Base-by-base conservation (phyloP, 192 early-diverging fungal species). In the Gonapodya prolifera region DNA sequence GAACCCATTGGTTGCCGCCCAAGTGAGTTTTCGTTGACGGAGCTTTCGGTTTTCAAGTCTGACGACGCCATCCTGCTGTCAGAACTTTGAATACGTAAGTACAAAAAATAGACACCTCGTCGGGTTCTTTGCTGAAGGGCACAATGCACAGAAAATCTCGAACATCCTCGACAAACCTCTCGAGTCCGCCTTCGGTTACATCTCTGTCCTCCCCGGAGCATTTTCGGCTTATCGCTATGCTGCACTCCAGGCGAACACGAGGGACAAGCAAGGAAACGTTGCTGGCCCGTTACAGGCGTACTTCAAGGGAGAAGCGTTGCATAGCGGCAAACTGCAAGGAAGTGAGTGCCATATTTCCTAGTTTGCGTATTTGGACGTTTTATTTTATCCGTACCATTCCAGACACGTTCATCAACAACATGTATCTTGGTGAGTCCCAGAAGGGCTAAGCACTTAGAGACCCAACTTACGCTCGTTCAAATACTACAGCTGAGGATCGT, bases 181-280 rank as follows among this genome's bases (percentile, higher is more conserved):
- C 69, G 93, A 94, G 79, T 93, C 92, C 23, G 90, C 95, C 23
- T 96, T 95, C 87, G 96, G 96, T 34, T 95, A 95, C n/a, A n/a
- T n/a, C n/a, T n/a, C n/a, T n/a, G n/a, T n/a, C n/a, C n/a, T n/a
- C n/a, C n/a, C n/a, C n/a, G 92, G 93, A 80, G 92, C 92, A 0
- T 94, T 94, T 69, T 91, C 89, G 18, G 93, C 93, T 1, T 94
- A 94, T 78, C 89, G 93, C 16, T 94, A 90, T 75, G 45, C 61
- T 23, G 93, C 93, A 30, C 81, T 94, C n/a, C 78, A 77, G 1
- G 79, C 81, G 30, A 80, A 71, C 16, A 78, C 75, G 79, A 80
- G 75, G 1, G 87, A 87, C 74, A 87, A 90, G 30, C 87, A 85
- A 35, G 75, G 74, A 2, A 83, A 82, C 23, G 86, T 85, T 1